Base-by-base conservation (phyloP, 176 grass and related monocot species). In the Lolium multiflorum region DNA sequence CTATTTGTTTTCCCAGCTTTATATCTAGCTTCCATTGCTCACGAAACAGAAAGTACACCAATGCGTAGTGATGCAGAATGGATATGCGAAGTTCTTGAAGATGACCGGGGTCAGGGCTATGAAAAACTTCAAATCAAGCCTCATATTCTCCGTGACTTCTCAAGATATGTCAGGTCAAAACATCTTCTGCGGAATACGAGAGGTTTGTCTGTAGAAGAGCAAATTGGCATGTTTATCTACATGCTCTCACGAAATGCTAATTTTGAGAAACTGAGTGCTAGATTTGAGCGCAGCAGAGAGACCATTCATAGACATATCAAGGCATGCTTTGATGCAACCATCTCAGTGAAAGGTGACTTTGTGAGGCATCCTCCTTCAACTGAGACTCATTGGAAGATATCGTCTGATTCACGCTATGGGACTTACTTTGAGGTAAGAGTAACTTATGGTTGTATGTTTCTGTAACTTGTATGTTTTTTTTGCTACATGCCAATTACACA, bases 221-320 rank as follows among this genome's bases (percentile, higher is more conserved):
- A 93, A 77, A 66, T 93, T 44, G 91, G 74, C 79, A 93, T 93
- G 52, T 93, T 93, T 81, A 37, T 87, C 11, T 93, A 93, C 39
- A 93, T 89, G 77, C 51, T 93, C 44, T 80, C 91, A n/a, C 73
- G 68, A 66, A 89, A 92, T 79, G 87, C 90, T 63, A 89, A 68
- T 12, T 89, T 89, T 83, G 71, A 83, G 13, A 89, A 78, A 66
- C 6, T 92, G 38, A 82, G 76, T 77, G 46, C 17, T 11, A 88
- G 84, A 71, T 93, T 93, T 62, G 61, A 84, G 85, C 76, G 75
- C 69, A 90, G 88, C 57, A 83, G 67, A 24, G 91, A 93, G 39
- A 93, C 80, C 21, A 80, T 93, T 31, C 87, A 90, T 56, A 85
- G 91, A 20, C 79, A 90, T 77, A 89, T 93, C 84, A 83, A 90